Base-by-base conservation (phyloP, 2,329 filamentous ascomycete genomes). In the Monosporascus ibericus region DNA sequence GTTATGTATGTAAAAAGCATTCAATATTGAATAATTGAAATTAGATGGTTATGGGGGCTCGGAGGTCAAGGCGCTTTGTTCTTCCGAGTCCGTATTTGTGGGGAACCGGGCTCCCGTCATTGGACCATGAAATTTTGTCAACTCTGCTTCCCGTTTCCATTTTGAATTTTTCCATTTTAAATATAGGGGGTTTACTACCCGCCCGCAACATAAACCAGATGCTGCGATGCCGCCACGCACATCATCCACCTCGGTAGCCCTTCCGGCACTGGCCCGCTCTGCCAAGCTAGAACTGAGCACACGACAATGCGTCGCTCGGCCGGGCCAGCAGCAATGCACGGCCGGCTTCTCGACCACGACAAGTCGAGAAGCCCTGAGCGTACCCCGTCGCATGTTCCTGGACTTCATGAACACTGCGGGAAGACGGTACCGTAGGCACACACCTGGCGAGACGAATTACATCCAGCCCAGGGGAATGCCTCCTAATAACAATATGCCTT, bases 401-500 rank as follows among this genome's bases (percentile, higher is more conserved):
- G 44, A 22, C 6, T 66, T 62, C 62, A 54, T 62, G 20, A 57
- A 51, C 6, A 36, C 27, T 4, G 30, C 38, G 0, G 64, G 63
- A 0, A 42, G 44, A 5, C 1, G 11, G 2, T 60, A 39, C 36
- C 57, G 58, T n/a, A 54, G 42, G 18, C 55, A 53, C 42, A 44
- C 1, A 2, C 42, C 36, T 6, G 52, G 51, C 3, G 2, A 39
- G 2, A 49, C 63, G 17, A 57, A 56, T 15, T 67, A 67, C 50
- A 2, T 65, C 24, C n/a, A 51, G 34, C 25, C 17, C 4, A 37
- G 2, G 9, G 14, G 15, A 8, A 9, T 4, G 1, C 27, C 20
- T 14, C 9, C 14, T 36, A 55, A 51, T 44, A 2, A 4, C 5
- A 9, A 50, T 11, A 44, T 27, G 55, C 90, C 89, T 0, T 96